Evolutionary conservation across 169 alveolate genomes (phyloP), one percentile per base, ranked within the genome.

Genomic region (Besnoitia besnoiti): DNA sequence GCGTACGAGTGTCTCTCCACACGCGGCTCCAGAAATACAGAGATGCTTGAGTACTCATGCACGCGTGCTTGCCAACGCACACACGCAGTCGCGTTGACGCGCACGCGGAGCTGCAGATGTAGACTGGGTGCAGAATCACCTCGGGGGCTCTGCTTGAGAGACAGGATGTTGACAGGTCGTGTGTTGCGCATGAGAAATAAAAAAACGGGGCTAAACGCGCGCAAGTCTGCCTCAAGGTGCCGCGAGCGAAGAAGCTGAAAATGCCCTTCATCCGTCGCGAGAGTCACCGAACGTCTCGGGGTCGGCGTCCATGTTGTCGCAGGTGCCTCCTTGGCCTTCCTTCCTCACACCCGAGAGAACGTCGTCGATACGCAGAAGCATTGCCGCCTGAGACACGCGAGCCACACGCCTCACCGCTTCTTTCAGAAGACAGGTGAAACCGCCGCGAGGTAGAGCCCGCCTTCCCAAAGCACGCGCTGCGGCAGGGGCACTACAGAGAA

Each of bases 361-460:
- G 94, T 98, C 99, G 95, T 99, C 99, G 75, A 99, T 99, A 88
- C 99, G 97, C 88, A 99, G 95, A 37, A 99, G 94, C 99, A 99
- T 98, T 76, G 97, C 94, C 10, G 98, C 98, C 92, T 85, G 75
- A 46, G 14, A 7, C 85, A 75, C 7, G 44, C 80, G 37, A 67
- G 8, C 21, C 44, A n/a, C 80, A 67, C 40, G 19, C n/a, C n/a
- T n/a, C n/a, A n/a, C n/a, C n/a, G n/a, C n/a, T n/a, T n/a, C n/a
- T n/a, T n/a, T n/a, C n/a, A n/a, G n/a, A n/a, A n/a, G n/a, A n/a
- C n/a, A n/a, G n/a, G n/a, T n/a, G n/a, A n/a, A n/a, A n/a, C n/a
- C n/a, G n/a, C n/a, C n/a, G n/a, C n/a, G n/a, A n/a, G n/a, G n/a
- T n/a, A n/a, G n/a, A n/a, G n/a, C n/a, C n/a, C n/a, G n/a, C n/a